Evolutionary conservation across 176 grass and related monocot species (phyloP).

Genomic region (Carex scoparia): DNA sequence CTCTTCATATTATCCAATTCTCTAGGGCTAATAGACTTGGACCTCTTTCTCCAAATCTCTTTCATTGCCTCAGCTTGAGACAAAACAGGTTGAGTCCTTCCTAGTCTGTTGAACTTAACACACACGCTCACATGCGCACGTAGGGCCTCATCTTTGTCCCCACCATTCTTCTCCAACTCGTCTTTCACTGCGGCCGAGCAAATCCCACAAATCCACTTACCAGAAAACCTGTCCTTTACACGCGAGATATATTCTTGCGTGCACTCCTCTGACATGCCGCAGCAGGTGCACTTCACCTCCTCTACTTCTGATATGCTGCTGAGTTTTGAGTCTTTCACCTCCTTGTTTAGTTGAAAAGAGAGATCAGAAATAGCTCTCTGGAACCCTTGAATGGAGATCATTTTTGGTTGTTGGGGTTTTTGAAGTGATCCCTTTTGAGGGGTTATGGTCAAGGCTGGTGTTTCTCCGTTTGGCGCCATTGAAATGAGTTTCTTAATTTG

Average conservation of each 20-base stretch:
- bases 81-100: slow-evolving; percentile 63
- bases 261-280: slow-evolving; percentile 85
- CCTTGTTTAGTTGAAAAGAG: slow-evolving; percentile 50
- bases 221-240: slow-evolving; percentile 67
- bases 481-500: background rate
- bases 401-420: slow-evolving; percentile 30
- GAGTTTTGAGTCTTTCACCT: slow-evolving; percentile 31
- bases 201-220: slow-evolving; percentile 70
- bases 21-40: slow-evolving; percentile 48
- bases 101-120: slow-evolving; percentile 61
- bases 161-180: slow-evolving; percentile 44
- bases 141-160: slow-evolving; percentile 49
- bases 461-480: slow-evolving; percentile 69
- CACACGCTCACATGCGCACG: slow-evolving; percentile 62
- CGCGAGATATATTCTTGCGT: slow-evolving; percentile 62
- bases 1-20: slow-evolving; percentile 19
- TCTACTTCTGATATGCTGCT: slow-evolving; percentile 54
- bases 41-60: slow-evolving; percentile 72
- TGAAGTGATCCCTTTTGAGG: background rate
- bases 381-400: slow-evolving; percentile 83
- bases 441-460: slow-evolving; percentile 22
- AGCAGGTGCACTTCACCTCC: slow-evolving; percentile 77
- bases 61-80: slow-evolving; percentile 89
- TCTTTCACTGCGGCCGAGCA: slow-evolving; percentile 61
- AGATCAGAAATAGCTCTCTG: slow-evolving; percentile 83